Percentiles rank a stretch among this genome's conserved stretches.
phyloP scores from a whole-genome alignment of 2,329 filamentous ascomycete species.

The Pseudonectria buxi region DNA sequence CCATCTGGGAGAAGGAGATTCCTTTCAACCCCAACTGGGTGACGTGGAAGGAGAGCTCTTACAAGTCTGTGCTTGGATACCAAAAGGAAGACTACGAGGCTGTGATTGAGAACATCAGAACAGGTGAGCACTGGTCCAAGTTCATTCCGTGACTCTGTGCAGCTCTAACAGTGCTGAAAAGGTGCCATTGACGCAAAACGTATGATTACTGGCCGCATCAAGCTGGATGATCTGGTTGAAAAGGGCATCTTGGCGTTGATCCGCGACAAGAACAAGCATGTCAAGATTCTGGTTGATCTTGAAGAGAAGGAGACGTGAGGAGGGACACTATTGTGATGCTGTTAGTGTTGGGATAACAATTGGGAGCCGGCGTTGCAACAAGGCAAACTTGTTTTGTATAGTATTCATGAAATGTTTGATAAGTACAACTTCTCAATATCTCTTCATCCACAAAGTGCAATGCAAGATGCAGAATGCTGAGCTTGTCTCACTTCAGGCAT shows the following conservation, averaged over 20 bases:
- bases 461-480: no score
- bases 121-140: slow-evolving; percentile 3
- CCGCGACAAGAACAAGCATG: slow-evolving; percentile 53
- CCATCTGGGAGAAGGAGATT: slow-evolving; percentile 49
- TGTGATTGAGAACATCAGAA: slow-evolving; percentile 40
- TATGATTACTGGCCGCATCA: slow-evolving; percentile 57
- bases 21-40: slow-evolving; percentile 23
- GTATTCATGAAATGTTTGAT: no score
- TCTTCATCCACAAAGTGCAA: no score
- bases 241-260: slow-evolving; percentile 52
- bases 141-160: rapidly evolving
- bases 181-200: slow-evolving; percentile 43
- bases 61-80: slow-evolving; percentile 20
- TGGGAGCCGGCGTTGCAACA: no score
- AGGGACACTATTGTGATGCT: no score
- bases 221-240: slow-evolving; percentile 48
- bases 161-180: slow-evolving; percentile 15
- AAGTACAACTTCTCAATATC: no score
- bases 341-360: no score
- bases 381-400: no score
- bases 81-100: slow-evolving; percentile 42
- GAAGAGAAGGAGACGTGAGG: not conserved
- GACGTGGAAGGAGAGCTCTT: slow-evolving; percentile 19
- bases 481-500: no score
- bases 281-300: slow-evolving; percentile 53